Percentiles rank a stretch among this genome's conserved stretches.
These are phyloP conservation scores for Neopestalotiopsis clavispora DNA, from an alignment of 2,329 filamentous ascomycete species.

Conservation along the genomic window DNA sequence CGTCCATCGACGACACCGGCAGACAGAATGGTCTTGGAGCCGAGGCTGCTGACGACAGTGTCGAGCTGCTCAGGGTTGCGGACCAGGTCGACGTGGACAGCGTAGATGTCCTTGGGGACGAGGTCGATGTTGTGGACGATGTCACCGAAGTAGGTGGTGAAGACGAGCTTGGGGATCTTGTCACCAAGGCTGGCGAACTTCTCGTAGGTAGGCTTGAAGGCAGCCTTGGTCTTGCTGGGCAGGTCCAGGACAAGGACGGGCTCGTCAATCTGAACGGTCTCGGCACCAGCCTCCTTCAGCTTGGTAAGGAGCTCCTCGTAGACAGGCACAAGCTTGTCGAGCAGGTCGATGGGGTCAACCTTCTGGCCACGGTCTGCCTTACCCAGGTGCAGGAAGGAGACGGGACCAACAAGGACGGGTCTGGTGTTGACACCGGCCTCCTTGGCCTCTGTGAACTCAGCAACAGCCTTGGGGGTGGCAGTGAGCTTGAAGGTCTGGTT, in stretches of 20 bases:
- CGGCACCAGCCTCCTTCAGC: slow-evolving; percentile 95
- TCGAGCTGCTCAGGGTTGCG: slow-evolving; percentile 98
- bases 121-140: slow-evolving; percentile 98
- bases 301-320: slow-evolving; percentile 92
- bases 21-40: slow-evolving; percentile 88
- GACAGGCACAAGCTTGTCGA: slow-evolving; percentile 91
- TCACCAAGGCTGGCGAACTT: slow-evolving; percentile 77
- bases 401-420: slow-evolving; percentile 92
- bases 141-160: slow-evolving; percentile 99
- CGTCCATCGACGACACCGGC: slow-evolving; percentile 97
- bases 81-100: slow-evolving; percentile 93
- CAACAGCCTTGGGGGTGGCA: slow-evolving; percentile 88
- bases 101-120: slow-evolving; percentile 75
- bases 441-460: slow-evolving; percentile 96
- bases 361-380: slow-evolving; percentile 97
- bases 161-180: slow-evolving; percentile 84
- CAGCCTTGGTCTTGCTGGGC: slow-evolving; percentile 85
- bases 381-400: slow-evolving; percentile 96
- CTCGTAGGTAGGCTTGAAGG: slow-evolving; percentile 98
- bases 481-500: slow-evolving; percentile 94
- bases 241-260: slow-evolving; percentile 96
- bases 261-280: slow-evolving; percentile 98
- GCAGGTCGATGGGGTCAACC: slow-evolving; percentile 90
- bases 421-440: slow-evolving; percentile 91
- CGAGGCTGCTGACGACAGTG: slow-evolving; percentile 80